A percentile compares a stretch with the other conserved stretches of the same genome.
phyloP scores from a whole-genome alignment of 371 early-diverging fungal genomes.

The Syncephalastrum monosporum region DNA sequence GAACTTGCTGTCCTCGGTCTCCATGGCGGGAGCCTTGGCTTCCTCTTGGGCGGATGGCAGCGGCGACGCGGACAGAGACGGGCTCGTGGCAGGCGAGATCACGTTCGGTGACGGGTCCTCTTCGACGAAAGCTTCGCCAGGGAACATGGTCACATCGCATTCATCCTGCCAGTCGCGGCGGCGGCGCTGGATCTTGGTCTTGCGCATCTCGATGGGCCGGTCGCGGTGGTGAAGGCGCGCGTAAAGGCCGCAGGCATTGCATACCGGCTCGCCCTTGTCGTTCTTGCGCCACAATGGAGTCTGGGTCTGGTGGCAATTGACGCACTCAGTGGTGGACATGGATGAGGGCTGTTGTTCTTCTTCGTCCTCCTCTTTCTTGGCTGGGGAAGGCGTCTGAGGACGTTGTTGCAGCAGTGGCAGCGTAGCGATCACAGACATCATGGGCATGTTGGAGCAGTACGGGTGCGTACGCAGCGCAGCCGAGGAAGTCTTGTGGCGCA shows the following conservation, averaged over 20 bases:
- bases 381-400: not conserved
- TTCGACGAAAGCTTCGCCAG: too few relatives aligned
- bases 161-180: slow-evolving; percentile 50
- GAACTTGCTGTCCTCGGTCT: slow-evolving; percentile 38
- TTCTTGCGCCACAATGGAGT: slow-evolving; percentile 91
- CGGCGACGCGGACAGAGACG: too few relatives aligned
- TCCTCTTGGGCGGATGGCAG: too few relatives aligned
- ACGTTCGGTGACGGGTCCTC: not conserved
- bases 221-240: slow-evolving; percentile 73
- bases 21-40: slow-evolving; percentile 2
- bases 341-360: not conserved
- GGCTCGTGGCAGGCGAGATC: too few relatives aligned
- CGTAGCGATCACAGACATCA: slow-evolving; percentile 10
- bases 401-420: slow-evolving; percentile 10
- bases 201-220: slow-evolving; percentile 66
- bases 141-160: slow-evolving; percentile 1
- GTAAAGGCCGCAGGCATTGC: slow-evolving; percentile 94
- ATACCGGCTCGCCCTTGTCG: slow-evolving; percentile 76
- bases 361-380: slow-evolving; percentile 4
- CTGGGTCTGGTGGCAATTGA: slow-evolving; percentile 79
- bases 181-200: slow-evolving; percentile 64
- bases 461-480: slow-evolving; percentile 19
- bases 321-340: slow-evolving; percentile 41
- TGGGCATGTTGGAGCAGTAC: slow-evolving; percentile 11
- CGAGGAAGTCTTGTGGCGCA: slow-evolving; percentile 50